Evolutionary conservation across 176 grass and related monocot genomes (phyloP), one percentile per base, ranked within the genome.

Genomic region (Secale cereale): DNA sequence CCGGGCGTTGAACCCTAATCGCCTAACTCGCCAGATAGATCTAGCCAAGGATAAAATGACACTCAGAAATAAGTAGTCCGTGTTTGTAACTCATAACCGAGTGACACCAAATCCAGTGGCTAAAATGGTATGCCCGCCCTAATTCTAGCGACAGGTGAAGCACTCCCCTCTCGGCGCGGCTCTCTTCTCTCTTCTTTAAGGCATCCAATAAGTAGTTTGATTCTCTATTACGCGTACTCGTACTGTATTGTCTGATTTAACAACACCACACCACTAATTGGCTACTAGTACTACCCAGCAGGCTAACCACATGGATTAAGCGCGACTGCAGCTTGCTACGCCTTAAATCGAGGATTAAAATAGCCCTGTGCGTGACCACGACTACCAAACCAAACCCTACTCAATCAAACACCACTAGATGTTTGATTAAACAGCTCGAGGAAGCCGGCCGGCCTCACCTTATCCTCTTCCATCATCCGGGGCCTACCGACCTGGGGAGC

Each of bases 381-480:
- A 37, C 54, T 46, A 46, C 28, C 57, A 10, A 83, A 83, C 45
- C 66, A 79, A 82, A 77, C 78, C 68, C 22, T 9, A 76, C 36
- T 64, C 74, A 86, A 57, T 57, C 54, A 69, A 74, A 50, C 60
- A 31, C 19, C 59, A 74, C 26, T 68, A 62, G 20, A 80, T 54
- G 5, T 29, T 87, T 93, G 84, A 37, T 84, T 70, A 86, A 81
- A 8, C 40, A 28, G 66, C 19, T 22, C 54, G 20, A 65, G 70
- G 81, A 40, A 78, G 62, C 13, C 16, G 19, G 36, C 26, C 59
- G 19, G 36, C 26, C 59, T 41, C 65, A 52, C 87, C 85, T 92
- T 92, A 92, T 92, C 87, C 63, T 85, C 81, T 71, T 41, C 63
- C 87, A 87, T 92, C 92, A 88, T 23, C 17, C 43, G 56, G 87